phyloP scores from a whole-genome alignment of 768 basidiomycete genomes.

The Termitomyces sp. region DNA sequence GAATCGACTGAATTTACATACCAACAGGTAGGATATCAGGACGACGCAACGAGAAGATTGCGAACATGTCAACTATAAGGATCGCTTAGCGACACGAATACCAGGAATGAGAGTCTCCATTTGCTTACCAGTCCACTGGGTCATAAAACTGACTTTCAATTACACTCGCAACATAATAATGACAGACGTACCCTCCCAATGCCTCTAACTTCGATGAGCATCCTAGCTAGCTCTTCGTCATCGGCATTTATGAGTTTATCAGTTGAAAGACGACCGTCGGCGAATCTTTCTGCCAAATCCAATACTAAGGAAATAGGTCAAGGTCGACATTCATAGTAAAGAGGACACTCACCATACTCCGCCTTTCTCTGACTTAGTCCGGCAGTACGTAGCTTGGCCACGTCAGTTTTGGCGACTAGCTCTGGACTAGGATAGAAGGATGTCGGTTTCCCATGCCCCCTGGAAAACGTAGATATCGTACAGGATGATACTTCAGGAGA shows the following conservation, averaged over 20 bases:
- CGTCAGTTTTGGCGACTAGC: conserved; percentile 58
- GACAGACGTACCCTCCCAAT: conserved; percentile 59
- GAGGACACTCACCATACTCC: conserved; percentile 66
- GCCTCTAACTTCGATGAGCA: conserved; percentile 74
- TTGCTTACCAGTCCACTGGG: conserved; percentile 56
- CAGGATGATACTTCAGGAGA: conserved; percentile 3
- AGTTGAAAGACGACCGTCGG: conserved; percentile 74
- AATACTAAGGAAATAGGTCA: conserved; percentile 41
- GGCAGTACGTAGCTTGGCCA: conserved; percentile 58
- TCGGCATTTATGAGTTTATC: conserved; percentile 62
- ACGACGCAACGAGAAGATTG: conserved; percentile 81
- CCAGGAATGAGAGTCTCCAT: not conserved
- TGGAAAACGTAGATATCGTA: conserved; percentile 7
- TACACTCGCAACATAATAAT: not conserved
- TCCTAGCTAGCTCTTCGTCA: conserved; percentile 72
- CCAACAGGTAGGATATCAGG: conserved; percentile 66
- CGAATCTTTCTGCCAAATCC: conserved; percentile 76
- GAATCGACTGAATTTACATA: conserved; percentile 12
- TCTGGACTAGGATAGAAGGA: conserved; percentile 68
- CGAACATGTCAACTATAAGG: conserved; percentile 80
- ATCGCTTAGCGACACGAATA: not conserved
- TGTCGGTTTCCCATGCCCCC: conserved; percentile 16
- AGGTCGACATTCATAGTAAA: not conserved
- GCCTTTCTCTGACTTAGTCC: conserved; percentile 85
- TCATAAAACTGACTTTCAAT: conserved; percentile 6